A percentile compares a stretch with the other conserved stretches of the same genome.
phyloP scores from a whole-genome alignment of 2,329 filamentous ascomycete species.

The Cytospora mali region DNA sequence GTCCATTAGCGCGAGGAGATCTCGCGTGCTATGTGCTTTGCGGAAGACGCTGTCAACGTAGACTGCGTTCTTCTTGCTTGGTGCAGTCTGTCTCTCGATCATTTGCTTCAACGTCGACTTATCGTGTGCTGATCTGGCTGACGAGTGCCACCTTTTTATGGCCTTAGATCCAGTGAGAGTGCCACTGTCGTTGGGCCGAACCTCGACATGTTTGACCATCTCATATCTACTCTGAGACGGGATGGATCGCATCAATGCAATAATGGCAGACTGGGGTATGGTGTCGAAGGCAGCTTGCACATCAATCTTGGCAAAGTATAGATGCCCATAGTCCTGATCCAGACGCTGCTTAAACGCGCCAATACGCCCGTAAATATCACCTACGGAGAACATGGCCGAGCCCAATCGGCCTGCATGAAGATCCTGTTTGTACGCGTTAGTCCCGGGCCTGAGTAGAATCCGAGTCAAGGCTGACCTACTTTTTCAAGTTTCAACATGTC shows the following conservation, averaged over 20 bases:
- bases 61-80: constrained; percentile 65
- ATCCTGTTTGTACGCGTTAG: constrained; percentile 38
- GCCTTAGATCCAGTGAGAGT: constrained; percentile 39
- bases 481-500: constrained; percentile 79
- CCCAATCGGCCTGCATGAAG: constrained; percentile 66
- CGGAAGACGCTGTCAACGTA: constrained; percentile 73
- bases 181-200: constrained; percentile 52
- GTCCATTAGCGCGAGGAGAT: constrained; percentile 69
- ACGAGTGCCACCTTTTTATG: constrained; percentile 54
- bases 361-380: constrained; percentile 76
- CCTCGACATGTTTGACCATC: constrained; percentile 74
- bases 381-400: constrained; percentile 77
- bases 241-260: constrained; percentile 65
- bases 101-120: constrained; percentile 48
- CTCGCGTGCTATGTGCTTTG: constrained; percentile 56
- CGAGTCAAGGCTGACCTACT: constrained; percentile 42
- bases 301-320: constrained; percentile 93
- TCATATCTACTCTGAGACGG: constrained; percentile 65
- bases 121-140: constrained; percentile 49
- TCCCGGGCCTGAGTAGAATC: background rate
- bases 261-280: constrained; percentile 78
- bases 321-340: constrained; percentile 39
- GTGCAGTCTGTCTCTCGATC: constrained; percentile 44
- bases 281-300: constrained; percentile 93
- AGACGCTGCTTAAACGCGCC: constrained; percentile 66